Percentiles rank a stretch among this genome's conserved stretches.
These are phyloP conservation scores for Eucalyptus lansdowneana DNA, from an alignment of 345 rosid genomes.

Conservation along the genomic window DNA sequence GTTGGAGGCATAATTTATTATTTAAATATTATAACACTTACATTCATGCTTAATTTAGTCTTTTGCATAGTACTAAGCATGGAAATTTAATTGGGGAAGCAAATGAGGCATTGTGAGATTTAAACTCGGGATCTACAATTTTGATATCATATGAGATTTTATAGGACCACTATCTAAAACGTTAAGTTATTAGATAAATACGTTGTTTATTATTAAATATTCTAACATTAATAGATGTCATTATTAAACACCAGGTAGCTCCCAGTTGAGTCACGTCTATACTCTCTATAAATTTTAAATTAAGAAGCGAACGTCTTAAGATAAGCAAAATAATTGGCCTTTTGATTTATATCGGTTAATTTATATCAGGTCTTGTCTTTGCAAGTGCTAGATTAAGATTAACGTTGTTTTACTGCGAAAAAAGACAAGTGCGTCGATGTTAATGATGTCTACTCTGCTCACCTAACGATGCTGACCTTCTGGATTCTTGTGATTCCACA, in stretches of 20 bases:
- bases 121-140: no score
- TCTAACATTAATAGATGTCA: background rate
- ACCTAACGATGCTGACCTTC: background rate
- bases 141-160: no score
- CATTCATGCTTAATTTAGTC: no score
- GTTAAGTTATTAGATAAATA: no score
- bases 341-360: background rate
- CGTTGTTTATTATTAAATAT: no score
- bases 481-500: background rate
- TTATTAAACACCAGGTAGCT: background rate
- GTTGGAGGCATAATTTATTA: no score
- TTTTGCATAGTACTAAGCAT: no score
- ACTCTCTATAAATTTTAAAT: background rate
- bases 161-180: no score
- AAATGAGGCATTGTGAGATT: no score
- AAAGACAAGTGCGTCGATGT: background rate
- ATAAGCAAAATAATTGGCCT: background rate
- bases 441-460: background rate
- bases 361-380: background rate
- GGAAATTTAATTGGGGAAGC: no score
- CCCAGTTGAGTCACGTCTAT: background rate
- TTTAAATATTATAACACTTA: no score
- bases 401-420: background rate
- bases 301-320: background rate
- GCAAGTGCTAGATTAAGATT: background rate